Percentiles rank a stretch among this genome's conserved stretches.
Conservation (phyloP, 192 early-diverging fungal genomes). For the Coemansia sp. region DNA sequence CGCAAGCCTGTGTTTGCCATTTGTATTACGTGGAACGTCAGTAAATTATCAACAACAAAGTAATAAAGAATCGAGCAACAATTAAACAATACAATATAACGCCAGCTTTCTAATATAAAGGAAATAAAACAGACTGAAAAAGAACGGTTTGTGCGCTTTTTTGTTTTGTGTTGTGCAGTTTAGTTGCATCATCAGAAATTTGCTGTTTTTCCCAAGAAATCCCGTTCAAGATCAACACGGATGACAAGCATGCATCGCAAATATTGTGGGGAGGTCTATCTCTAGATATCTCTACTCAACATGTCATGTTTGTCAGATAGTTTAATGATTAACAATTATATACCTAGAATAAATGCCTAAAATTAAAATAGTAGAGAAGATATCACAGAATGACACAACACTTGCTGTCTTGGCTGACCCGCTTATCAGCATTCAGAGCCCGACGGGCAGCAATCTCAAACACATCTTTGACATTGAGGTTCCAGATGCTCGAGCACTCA, state of each 20-base stretch:
- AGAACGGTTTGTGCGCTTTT: neutral
- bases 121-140: constrained; percentile 12
- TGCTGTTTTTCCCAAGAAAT: neutral
- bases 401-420: neutral
- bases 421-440: constrained; percentile 24
- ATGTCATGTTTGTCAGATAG: neutral
- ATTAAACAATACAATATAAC: constrained; percentile 1
- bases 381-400: constrained; percentile 49
- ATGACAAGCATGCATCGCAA: neutral
- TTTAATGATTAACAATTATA: neutral
- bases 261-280: neutral
- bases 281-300: too few relatives aligned
- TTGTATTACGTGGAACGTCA: too few relatives aligned
- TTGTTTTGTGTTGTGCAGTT: neutral
- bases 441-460: constrained; percentile 67
- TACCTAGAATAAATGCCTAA: neutral
- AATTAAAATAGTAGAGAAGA: constrained; percentile 1
- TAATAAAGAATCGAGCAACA: neutral
- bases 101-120: neutral
- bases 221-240: neutral
- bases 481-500: constrained; percentile 72
- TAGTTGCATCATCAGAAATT: neutral
- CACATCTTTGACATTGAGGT: constrained; percentile 46
- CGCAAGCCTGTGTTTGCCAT: too few relatives aligned
- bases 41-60: constrained; percentile 20